phyloP scores from a whole-genome alignment of 495 filamentous ascomycete genomes.

The Glutinoglossum americanum region DNA sequence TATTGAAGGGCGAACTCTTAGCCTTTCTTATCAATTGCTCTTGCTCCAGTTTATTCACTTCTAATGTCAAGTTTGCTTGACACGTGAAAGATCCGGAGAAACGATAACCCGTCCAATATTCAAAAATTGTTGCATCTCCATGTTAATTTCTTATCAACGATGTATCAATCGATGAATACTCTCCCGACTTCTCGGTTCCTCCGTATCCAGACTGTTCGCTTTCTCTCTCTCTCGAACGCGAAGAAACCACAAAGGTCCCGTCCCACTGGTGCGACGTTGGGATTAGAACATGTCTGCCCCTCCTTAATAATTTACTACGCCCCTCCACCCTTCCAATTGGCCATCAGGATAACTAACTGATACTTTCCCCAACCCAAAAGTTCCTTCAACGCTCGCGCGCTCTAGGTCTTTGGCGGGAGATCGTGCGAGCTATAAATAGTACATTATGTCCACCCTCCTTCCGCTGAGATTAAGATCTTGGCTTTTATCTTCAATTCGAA shows the following conservation, averaged over 20 bases:
- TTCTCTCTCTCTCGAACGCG: not conserved
- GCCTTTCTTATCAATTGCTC: too few species aligned
- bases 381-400: slow-evolving; percentile 35
- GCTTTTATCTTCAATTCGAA: not conserved
- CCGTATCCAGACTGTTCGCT: not conserved
- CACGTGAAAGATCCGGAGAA: too few species aligned
- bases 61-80: too few species aligned
- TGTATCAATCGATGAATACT: not conserved
- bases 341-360: not conserved
- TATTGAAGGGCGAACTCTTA: too few species aligned
- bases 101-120: too few species aligned
- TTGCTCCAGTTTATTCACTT: too few species aligned
- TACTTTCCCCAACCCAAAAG: too few species aligned
- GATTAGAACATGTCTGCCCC: not conserved
- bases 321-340: not conserved
- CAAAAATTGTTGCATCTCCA: not conserved
- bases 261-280: not conserved
- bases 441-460: not conserved
- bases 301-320: too few species aligned
- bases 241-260: not conserved
- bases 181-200: not conserved
- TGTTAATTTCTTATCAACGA: not conserved
- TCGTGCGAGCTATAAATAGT: slow-evolving; percentile 24
- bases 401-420: slow-evolving; percentile 34
- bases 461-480: not conserved